Percentiles rank a stretch among this genome's conserved stretches.
phyloP scores from a whole-genome alignment of 805 yeast genomes.

The Candida patagonica region DNA sequence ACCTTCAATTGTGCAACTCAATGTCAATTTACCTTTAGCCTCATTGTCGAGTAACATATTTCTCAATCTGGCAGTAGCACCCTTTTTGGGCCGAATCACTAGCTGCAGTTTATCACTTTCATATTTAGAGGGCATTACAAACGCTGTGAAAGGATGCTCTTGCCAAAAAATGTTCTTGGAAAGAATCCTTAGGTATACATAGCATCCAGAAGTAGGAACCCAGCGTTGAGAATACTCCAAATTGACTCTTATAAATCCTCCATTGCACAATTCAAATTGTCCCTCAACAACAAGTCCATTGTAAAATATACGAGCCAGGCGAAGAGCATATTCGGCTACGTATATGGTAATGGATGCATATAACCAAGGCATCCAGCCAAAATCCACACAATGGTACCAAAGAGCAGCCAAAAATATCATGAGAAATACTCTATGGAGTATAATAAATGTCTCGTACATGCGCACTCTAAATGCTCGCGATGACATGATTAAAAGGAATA shows the following conservation, averaged over 20 bases:
- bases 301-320: slow-evolving; percentile 4
- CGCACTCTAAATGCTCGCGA: slow-evolving; percentile 40
- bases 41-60: background rate
- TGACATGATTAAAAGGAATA: slow-evolving; percentile 38
- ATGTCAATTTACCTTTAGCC: background rate
- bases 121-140: slow-evolving; percentile 7
- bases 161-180: slow-evolving; percentile 45
- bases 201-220: slow-evolving; percentile 43
- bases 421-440: slow-evolving; percentile 32
- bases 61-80: slow-evolving; percentile 13
- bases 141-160: slow-evolving; percentile 58
- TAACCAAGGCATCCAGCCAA: slow-evolving; percentile 44
- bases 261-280: slow-evolving; percentile 7
- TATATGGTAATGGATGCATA: slow-evolving; percentile 27
- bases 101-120: slow-evolving; percentile 8
- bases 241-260: slow-evolving; percentile 15
- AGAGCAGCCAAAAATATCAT: slow-evolving; percentile 42
- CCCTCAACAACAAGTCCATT: slow-evolving; percentile 7
- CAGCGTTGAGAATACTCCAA: slow-evolving; percentile 34
- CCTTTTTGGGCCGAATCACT: slow-evolving; percentile 11
- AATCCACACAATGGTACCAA: slow-evolving; percentile 45
- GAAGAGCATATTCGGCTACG: slow-evolving; percentile 7
- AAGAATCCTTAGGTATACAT: slow-evolving; percentile 39
- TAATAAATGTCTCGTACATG: slow-evolving; percentile 49
- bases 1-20: slow-evolving; percentile 42